A percentile compares a stretch with the other conserved stretches of the same genome.
phyloP scores from a whole-genome alignment of 225 moss, liverwort and hornwort genomes.

The Marchantia paleacea region DNA sequence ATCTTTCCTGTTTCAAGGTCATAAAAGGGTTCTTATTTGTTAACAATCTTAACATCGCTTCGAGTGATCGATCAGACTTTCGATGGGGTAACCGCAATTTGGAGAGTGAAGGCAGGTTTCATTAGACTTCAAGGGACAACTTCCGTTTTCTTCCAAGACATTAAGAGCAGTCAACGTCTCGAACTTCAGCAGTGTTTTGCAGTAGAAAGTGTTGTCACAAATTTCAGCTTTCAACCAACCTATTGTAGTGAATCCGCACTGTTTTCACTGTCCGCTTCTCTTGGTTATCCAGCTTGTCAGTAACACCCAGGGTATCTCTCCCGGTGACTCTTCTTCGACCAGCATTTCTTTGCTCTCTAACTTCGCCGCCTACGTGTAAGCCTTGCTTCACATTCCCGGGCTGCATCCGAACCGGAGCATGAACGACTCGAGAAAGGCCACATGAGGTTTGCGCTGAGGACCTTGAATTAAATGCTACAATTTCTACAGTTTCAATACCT shows the following conservation, averaged over 20 bases:
- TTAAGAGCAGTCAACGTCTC: too few species aligned
- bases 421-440: not conserved
- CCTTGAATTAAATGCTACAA: not conserved
- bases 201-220: too few species aligned
- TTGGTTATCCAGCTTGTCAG: slow-evolving; percentile 8
- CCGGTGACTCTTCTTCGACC: not conserved
- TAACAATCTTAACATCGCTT: too few species aligned
- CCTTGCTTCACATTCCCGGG: not conserved
- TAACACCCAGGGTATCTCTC: slow-evolving; percentile 6
- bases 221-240: not conserved
- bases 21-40: not conserved
- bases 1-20: slow-evolving; percentile 46
- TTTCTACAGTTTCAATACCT: not conserved
- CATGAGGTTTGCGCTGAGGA: not conserved
- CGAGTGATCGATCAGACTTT: too few species aligned
- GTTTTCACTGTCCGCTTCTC: slow-evolving; percentile 22
- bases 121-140: too few species aligned
- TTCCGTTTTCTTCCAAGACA: too few species aligned
- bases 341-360: not conserved
- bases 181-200: not conserved
- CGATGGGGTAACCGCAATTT: not conserved
- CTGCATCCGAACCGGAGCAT: not conserved
- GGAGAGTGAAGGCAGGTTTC: too few species aligned
- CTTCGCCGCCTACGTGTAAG: not conserved
- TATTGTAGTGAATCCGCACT: slow-evolving; percentile 38